Conservation (phyloP, 352 stramenopile genomes). For the Globisporangium viniferum region DNA sequence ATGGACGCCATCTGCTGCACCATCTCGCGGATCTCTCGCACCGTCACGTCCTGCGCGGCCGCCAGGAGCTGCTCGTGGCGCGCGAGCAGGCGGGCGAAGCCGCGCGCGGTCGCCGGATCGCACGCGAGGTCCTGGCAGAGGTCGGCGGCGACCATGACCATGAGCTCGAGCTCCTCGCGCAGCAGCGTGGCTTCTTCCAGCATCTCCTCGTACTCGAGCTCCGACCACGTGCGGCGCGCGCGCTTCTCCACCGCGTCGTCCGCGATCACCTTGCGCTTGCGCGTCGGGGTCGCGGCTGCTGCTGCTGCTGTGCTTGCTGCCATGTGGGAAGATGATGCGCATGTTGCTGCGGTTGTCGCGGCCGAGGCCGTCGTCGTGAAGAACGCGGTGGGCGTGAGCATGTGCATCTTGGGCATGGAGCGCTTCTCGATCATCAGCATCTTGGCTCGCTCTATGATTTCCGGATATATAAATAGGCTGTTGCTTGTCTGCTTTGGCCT, state of each 20-base stretch:
- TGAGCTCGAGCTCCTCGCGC: conserved; percentile 66
- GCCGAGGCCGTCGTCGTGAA: neutral
- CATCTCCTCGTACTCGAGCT: conserved; percentile 76
- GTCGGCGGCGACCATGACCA: conserved; percentile 54
- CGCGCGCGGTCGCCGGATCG: conserved; percentile 29
- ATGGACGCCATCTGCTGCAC: conserved; percentile 67
- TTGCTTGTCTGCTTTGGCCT: neutral
- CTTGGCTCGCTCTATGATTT: neutral
- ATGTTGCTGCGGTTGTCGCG: neutral
- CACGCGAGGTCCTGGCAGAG: conserved; percentile 50
- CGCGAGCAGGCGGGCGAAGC: conserved; percentile 32
- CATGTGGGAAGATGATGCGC: neutral
- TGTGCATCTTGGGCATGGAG: conserved; percentile 11
- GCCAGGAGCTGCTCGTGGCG: conserved; percentile 47
- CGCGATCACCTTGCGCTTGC: conserved; percentile 53
- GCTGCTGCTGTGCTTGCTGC: neutral
- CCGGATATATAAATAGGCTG: conserved; percentile 3
- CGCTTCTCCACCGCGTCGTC: conserved; percentile 45
- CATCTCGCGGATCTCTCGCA: conserved; percentile 55
- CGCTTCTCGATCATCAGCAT: conserved; percentile 18
- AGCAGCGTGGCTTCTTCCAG: conserved; percentile 64
- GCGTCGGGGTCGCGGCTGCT: conserved; percentile 8
- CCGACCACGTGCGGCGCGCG: conserved; percentile 41
- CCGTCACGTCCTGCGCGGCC: conserved; percentile 46
- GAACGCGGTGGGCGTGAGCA: conserved; percentile 15